Percentiles rank a stretch among this genome's conserved stretches.
Conservation (phyloP, 148 eudicot species). For the Tetragonia tetragonoides region DNA sequence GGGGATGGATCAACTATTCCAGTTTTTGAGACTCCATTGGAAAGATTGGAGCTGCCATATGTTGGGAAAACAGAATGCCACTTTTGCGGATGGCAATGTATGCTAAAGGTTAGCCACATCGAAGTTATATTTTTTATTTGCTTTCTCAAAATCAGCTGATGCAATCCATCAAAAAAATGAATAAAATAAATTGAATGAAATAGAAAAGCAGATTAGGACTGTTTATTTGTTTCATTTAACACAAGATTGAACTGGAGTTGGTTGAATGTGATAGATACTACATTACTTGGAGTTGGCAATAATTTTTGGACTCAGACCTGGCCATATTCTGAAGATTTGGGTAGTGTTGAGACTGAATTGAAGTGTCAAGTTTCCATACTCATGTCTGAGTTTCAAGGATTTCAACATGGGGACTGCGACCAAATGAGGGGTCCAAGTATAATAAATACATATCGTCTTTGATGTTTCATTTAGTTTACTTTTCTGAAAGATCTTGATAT, state of each 20-base stretch:
- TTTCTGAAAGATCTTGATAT: background rate
- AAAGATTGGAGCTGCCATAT: slow-evolving; percentile 87
- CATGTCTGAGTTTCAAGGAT: too few species aligned
- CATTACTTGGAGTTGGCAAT: background rate
- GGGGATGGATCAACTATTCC: slow-evolving; percentile 96
- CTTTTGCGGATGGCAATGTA: slow-evolving; percentile 92
- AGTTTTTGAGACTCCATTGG: slow-evolving; percentile 87
- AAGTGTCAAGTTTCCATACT: too few species aligned
- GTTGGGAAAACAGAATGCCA: slow-evolving; percentile 98
- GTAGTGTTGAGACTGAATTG: too few species aligned
- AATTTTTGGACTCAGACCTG: too few species aligned
- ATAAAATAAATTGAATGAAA: too few species aligned
- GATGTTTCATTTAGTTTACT: too few species aligned
- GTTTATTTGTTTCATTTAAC: background rate
- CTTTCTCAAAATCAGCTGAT: background rate
- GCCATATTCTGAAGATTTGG: too few species aligned
- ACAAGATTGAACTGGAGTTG: background rate
- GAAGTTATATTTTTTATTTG: background rate
- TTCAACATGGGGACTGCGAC: too few species aligned
- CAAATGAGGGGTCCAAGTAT: too few species aligned
- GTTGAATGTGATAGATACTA: background rate
- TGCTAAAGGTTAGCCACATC: slow-evolving; percentile 65
- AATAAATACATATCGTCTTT: too few species aligned
- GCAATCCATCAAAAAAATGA: too few species aligned
- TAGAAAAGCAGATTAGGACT: background rate